These are phyloP conservation scores for Penicillium salamii DNA, from an alignment of 495 filamentous ascomycete species.

Conservation along the genomic window DNA sequence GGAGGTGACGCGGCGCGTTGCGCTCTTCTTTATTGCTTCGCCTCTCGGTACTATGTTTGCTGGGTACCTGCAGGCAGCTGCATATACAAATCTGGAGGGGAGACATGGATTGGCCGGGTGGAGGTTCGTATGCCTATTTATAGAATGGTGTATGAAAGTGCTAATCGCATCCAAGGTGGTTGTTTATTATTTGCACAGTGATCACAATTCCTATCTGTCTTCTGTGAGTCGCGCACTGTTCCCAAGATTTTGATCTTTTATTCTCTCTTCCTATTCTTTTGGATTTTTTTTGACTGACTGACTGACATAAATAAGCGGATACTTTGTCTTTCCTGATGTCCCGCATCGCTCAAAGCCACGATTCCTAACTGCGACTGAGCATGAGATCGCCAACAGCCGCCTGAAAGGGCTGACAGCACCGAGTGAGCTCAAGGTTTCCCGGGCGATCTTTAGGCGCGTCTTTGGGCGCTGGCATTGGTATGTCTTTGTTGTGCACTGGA, in stretches of 20 bases:
- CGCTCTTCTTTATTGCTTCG: constrained; percentile 24
- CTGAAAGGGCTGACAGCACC: constrained; percentile 26
- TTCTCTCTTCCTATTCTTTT: no score
- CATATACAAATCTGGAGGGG: constrained; percentile 25
- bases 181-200: constrained; percentile 26
- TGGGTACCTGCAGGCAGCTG: constrained; percentile 28
- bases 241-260: no score
- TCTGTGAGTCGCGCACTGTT: constrained; percentile 13
- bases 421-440: constrained; percentile 18
- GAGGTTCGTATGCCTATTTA: constrained; percentile 11
- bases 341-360: constrained; percentile 20
- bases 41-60: constrained; percentile 27
- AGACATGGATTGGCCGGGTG: constrained; percentile 22
- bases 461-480: constrained; percentile 29
- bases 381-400: constrained; percentile 24
- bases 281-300: no score
- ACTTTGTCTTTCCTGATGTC: constrained; percentile 18
- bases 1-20: constrained; percentile 24
- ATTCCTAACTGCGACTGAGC: constrained; percentile 22
- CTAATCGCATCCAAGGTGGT: constrained; percentile 16
- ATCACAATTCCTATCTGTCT: constrained; percentile 27
- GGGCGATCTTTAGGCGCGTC: constrained; percentile 21
- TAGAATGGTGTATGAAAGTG: no score
- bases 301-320: constrained; percentile 5
- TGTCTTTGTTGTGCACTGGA: constrained; percentile 29